Conservation (phyloP, 176 grass and related monocot species). For the Oryza nivara region DNA sequence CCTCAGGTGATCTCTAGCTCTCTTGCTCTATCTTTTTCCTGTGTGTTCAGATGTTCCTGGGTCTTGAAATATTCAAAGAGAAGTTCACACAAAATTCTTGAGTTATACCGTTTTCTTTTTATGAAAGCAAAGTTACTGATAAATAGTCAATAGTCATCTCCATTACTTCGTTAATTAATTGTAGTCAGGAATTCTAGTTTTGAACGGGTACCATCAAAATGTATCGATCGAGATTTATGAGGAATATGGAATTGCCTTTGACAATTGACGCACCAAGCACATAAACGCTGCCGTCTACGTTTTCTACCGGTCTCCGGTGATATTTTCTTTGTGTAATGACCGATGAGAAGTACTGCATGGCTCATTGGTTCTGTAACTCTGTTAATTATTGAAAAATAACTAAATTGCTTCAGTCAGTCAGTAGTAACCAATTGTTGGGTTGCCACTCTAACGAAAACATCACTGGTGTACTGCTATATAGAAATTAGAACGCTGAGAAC, state of each 20-base stretch:
- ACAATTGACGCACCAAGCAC: too few relatives aligned
- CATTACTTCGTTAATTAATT: background rate
- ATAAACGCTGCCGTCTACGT: too few relatives aligned
- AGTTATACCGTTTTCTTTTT: background rate
- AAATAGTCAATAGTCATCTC: background rate
- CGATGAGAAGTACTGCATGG: too few relatives aligned
- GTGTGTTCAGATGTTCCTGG: background rate
- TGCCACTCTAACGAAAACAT: too few relatives aligned
- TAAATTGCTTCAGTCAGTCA: too few relatives aligned
- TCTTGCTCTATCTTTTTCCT: background rate
- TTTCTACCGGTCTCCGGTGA: too few relatives aligned
- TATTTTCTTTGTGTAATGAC: background rate
- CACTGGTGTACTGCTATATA: too few relatives aligned
- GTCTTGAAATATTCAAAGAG: background rate
- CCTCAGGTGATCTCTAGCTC: conserved; percentile 15
- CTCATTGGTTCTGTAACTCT: too few relatives aligned
- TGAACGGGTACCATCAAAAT: background rate
- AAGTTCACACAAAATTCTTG: background rate
- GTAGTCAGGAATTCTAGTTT: background rate
- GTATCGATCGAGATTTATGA: background rate
- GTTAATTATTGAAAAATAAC: too few relatives aligned
- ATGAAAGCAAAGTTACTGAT: background rate
- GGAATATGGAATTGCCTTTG: background rate
- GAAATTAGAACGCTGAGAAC: too few relatives aligned
- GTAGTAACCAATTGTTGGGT: too few relatives aligned